Evolutionary conservation across 257 asterid species (phyloP), one percentile per base, ranked within the genome.

Genomic region (Ophiorrhiza pumila): DNA sequence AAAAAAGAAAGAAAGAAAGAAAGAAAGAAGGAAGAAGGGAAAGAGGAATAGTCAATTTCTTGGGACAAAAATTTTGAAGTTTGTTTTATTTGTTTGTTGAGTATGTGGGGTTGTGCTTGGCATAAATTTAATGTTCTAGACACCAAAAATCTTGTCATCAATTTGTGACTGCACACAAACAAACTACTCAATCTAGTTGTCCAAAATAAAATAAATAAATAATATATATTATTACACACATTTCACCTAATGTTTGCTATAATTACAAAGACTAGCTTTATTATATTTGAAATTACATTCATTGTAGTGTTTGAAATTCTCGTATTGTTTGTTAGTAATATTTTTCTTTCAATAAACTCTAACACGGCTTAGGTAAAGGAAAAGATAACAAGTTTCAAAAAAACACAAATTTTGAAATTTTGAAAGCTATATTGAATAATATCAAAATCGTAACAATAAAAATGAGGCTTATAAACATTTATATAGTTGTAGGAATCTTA

Each of bases 21-120:
- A 71, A 31, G 20, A 5, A 6, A 71, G 37, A 11, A 3, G 6
- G 9, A 18, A 13, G 20, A 13, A 43, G 29, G 6, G 23, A 52
- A 8, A 2, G 0, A 34, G 7, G 27, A 14, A 6, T 20, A 12
- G 29, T 65, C 37, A 42, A 1, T 42, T 32, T 43, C 15, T 65
- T 42, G 25, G 32, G 49, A 65, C 55, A 17, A 65, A 27, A 65
- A 1, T 50, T 31, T 22, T 35, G 50, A 42, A 17, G 65, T 5
- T n/a, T n/a, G n/a, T n/a, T n/a, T n/a, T 52, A 22, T 27, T 29
- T 29, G 68, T 43, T 62, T 47, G 78, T 49, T 58, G 53, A 32
- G 34, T 32, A 39, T 42, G 65, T 76, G 76, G 65, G 75, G 76
- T 31, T 37, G 71, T 39, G 79, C 2, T 46, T 55, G 50, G 25